These are phyloP conservation scores for Deuterostichococcus epilithicus DNA, from an alignment of 139 green algal species.

Conservation along the genomic window DNA sequence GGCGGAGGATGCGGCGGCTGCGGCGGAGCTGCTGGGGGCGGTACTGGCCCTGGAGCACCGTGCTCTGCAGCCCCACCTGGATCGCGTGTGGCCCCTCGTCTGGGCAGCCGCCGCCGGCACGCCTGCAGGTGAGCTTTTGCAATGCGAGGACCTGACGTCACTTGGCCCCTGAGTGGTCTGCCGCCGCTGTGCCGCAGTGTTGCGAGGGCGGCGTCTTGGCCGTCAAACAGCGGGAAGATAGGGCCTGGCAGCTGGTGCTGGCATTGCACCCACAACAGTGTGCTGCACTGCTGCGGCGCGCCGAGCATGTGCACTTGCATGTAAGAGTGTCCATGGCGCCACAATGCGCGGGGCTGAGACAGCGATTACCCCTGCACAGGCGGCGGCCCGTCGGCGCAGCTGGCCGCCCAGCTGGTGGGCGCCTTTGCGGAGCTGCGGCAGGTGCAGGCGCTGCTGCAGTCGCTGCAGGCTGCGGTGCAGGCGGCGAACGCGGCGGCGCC, in stretches of 20 bases:
- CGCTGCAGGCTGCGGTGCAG: constrained; percentile 12
- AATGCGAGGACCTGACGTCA: too few relatives aligned
- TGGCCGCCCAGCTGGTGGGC: constrained; percentile 12
- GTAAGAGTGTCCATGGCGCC: too few relatives aligned
- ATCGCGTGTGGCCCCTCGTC: constrained; percentile 20
- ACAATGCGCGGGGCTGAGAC: too few relatives aligned
- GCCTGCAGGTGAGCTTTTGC: too few relatives aligned
- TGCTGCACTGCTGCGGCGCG: not conserved
- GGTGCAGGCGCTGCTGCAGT: constrained; percentile 28
- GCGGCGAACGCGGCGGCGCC: not conserved
- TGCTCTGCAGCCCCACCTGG: constrained; percentile 18
- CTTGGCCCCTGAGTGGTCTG: too few relatives aligned
- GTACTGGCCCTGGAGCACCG: constrained; percentile 32
- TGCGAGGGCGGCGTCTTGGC: too few relatives aligned
- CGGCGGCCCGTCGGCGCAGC: not conserved
- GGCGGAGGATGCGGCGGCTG: not conserved
- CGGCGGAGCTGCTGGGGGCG: constrained; percentile 18
- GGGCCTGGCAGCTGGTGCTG: too few relatives aligned
- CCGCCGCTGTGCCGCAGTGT: too few relatives aligned
- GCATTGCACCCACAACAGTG: too few relatives aligned
- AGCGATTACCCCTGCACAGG: too few relatives aligned
- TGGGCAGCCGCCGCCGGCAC: not conserved
- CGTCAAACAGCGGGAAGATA: too few relatives aligned
- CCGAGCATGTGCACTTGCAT: too few relatives aligned
- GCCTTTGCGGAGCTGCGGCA: constrained; percentile 35